Percentiles rank a stretch among this genome's conserved stretches.
Conservation (phyloP, 1,139 yeast species). For the Barnettozyma hawaiiensis region DNA sequence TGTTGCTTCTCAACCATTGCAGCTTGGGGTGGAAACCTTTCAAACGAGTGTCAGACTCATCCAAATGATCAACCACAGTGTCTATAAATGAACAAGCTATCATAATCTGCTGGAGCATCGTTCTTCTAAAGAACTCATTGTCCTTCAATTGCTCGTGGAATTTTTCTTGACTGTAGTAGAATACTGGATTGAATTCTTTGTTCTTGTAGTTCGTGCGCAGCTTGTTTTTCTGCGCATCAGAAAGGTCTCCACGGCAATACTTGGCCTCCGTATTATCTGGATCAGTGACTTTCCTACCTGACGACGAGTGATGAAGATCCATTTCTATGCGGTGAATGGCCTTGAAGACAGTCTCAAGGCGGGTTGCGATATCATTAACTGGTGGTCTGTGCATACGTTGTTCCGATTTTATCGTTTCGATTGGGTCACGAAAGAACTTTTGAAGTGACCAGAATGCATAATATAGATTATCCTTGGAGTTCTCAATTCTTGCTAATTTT, state of each 20-base stretch:
- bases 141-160: conserved; percentile 16
- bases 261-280: conserved; percentile 6
- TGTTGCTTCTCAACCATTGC: background rate
- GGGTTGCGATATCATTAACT: background rate
- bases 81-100: conserved; percentile 9
- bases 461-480: background rate
- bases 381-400: background rate
- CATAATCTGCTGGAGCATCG: conserved; percentile 11
- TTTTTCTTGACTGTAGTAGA: conserved; percentile 12
- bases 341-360: conserved; percentile 1
- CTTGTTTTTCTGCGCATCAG: conserved; percentile 9
- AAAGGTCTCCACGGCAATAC: conserved; percentile 9
- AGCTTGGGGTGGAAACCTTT: conserved; percentile 3
- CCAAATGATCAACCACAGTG: background rate
- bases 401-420: background rate
- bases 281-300: background rate
- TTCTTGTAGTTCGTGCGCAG: conserved; percentile 11
- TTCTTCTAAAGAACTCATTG: conserved; percentile 16
- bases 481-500: background rate
- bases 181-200: conserved; percentile 16
- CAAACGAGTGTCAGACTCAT: background rate
- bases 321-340: conserved; percentile 2
- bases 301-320: background rate
- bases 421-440: conserved; percentile 14
- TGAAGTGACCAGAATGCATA: conserved; percentile 19